Percentiles rank a stretch among this genome's conserved stretches.
These are phyloP conservation scores for Acarospora socialis DNA, from an alignment of 2,329 filamentous ascomycete species.

Conservation along the genomic window DNA sequence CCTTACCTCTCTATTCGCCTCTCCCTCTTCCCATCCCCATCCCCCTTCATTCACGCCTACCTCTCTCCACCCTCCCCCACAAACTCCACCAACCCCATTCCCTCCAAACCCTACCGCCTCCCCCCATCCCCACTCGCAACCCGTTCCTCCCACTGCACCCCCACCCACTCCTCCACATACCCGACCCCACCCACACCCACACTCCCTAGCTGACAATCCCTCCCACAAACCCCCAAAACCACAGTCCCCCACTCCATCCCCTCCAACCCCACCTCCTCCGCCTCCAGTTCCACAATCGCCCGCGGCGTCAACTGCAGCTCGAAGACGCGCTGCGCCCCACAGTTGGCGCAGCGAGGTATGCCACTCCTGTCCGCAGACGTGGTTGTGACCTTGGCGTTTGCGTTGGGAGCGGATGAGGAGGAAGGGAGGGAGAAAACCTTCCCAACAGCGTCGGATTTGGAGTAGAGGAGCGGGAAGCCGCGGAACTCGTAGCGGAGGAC, in stretches of 20 bases:
- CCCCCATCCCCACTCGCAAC: too few species aligned
- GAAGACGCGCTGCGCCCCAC: slow-evolving; percentile 62
- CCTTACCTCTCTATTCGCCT: too few species aligned
- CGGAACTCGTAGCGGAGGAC: slow-evolving; percentile 67
- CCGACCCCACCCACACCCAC: slow-evolving; percentile 49
- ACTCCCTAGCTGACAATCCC: slow-evolving; percentile 54
- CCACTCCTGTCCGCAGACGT: slow-evolving; percentile 24
- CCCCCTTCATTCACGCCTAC: too few species aligned
- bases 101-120: too few species aligned
- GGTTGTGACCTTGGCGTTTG: slow-evolving; percentile 19
- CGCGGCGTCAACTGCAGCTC: slow-evolving; percentile 88
- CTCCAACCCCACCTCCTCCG: slow-evolving; percentile 46
- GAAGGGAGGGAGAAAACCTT: slow-evolving; percentile 39
- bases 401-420: slow-evolving; percentile 17
- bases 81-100: too few species aligned
- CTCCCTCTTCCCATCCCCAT: too few species aligned
- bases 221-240: slow-evolving; percentile 69
- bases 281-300: slow-evolving; percentile 77
- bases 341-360: slow-evolving; percentile 64
- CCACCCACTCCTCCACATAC: slow-evolving; percentile 92
- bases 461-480: slow-evolving; percentile 65
- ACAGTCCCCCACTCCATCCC: slow-evolving; percentile 99
- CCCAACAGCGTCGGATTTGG: slow-evolving; percentile 59
- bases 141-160: slow-evolving; percentile 99
- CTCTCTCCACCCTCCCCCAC: too few species aligned